These are phyloP conservation scores for Sphagnum fallax DNA, from an alignment of 228 moss, liverwort and hornwort species.

Conservation along the genomic window DNA sequence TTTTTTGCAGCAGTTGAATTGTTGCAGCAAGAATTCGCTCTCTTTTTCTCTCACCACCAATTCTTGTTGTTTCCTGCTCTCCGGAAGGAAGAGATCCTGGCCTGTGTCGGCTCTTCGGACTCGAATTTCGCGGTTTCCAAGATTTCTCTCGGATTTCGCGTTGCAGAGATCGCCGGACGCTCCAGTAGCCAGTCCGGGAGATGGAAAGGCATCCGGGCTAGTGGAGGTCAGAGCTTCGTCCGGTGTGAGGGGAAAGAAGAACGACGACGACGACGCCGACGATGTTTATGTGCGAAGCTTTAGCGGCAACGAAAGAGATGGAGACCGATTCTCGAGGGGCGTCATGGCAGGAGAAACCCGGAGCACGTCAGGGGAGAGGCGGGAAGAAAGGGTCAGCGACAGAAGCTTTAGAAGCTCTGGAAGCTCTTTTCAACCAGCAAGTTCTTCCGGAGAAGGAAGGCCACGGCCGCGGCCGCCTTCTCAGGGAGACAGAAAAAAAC, in stretches of 20 bases:
- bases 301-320: conserved; percentile 8
- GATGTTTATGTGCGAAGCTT: conserved; percentile 56
- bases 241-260: conserved; percentile 13
- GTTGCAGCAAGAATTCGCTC: conserved; percentile 5
- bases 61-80: conserved; percentile 5
- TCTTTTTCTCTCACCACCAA: conserved; percentile 10
- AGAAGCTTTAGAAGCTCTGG: too few species aligned
- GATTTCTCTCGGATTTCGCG: conserved; percentile 7
- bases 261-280: conserved; percentile 34
- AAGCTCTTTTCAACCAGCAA: conserved; percentile 5
- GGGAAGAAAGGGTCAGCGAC: conserved; percentile 5
- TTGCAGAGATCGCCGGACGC: conserved; percentile 3
- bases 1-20: conserved; percentile 13
- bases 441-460: conserved; percentile 1
- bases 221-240: conserved; percentile 5
- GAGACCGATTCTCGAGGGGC: conserved; percentile 8
- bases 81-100: too few species aligned
- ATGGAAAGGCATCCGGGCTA: conserved; percentile 7
- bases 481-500: conserved; percentile 18
- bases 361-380: conserved; percentile 1
- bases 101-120: conserved; percentile 3
- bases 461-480: conserved; percentile 23
- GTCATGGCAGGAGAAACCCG: conserved; percentile 4
- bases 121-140: conserved; percentile 5
- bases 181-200: conserved; percentile 7